Conservation (phyloP, 805 yeast genomes). For the Candida manassasensis region DNA sequence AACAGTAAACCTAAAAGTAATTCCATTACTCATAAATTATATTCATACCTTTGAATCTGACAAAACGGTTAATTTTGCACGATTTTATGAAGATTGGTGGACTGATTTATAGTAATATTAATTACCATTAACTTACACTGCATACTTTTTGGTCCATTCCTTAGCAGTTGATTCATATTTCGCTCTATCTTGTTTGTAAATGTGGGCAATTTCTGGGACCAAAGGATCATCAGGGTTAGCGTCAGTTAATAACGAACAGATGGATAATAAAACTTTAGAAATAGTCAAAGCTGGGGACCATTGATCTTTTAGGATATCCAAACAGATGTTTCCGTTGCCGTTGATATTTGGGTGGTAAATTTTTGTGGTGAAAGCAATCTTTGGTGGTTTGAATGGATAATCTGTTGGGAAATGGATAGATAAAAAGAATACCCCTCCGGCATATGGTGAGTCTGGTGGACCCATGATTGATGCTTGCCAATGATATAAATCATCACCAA, state of each 20-base stretch:
- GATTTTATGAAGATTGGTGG: slow-evolving; percentile 1
- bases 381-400: slow-evolving; percentile 98
- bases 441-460: slow-evolving; percentile 87
- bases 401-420: slow-evolving; percentile 98
- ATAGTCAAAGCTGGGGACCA: slow-evolving; percentile 99
- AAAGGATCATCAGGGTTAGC: slow-evolving; percentile 99
- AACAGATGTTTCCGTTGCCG: slow-evolving; percentile 91
- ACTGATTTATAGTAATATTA: background rate
- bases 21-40: slow-evolving; percentile 2
- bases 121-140: slow-evolving; percentile 48
- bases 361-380: slow-evolving; percentile 81
- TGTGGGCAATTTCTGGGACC: slow-evolving; percentile 96
- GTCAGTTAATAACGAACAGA: slow-evolving; percentile 92
- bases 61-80: background rate
- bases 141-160: slow-evolving; percentile 98
- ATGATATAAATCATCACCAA: slow-evolving; percentile 95
- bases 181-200: slow-evolving; percentile 88
- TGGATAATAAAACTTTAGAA: slow-evolving; percentile 89
- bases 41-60: background rate
- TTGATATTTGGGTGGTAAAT: slow-evolving; percentile 97
- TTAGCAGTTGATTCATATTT: slow-evolving; percentile 95
- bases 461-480: slow-evolving; percentile 99
- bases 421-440: slow-evolving; percentile 92
- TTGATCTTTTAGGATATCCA: slow-evolving; percentile 94
- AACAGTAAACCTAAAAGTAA: slow-evolving; percentile 1